Base-by-base conservation (phyloP, 257 asterid genomes). In the Avicennia marina region DNA sequence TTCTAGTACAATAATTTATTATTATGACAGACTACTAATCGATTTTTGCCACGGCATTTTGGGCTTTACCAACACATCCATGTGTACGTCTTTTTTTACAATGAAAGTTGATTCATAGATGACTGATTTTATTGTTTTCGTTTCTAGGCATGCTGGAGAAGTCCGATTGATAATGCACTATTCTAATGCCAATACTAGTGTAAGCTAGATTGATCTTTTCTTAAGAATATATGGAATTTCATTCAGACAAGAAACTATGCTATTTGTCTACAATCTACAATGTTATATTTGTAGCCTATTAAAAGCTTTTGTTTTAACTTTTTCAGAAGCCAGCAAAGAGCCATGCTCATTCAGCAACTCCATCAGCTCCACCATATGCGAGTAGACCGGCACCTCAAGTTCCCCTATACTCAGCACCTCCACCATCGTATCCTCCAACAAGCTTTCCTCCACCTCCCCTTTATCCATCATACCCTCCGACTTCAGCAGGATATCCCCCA, bases 61-160 rank as follows among this genome's bases (percentile, higher is more conserved):
- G n/a, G n/a, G n/a, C n/a, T n/a, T 49, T 25, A 38, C 18, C 36
- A 7, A 38, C 56, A 43, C 60, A 25, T 27, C 52, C 59, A 11
- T 33, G 18, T 31, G 48, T 24, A 51, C 6, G 21, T 20, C 7
- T 32, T 7, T 13, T 55, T 38, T 27, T 20, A n/a, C 20, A 50
- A 4, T 17, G 24, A 46, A 40, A 13, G 9, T 26, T 16, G 18
- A 5, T 53, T 36, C 34, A 1, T 26, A 24, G 10, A 18, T 11
- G 3, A 24, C 72, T 76, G 48, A 64, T 41, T 24, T 50, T 51
- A 27, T 24, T 32, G 27, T 53, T 64, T 61, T 56, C 45, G 40
- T 69, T 41, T 58, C 25, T 74, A 93, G 99, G 83, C 67, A 82
- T 70, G 94, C 95, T 2, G 99, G 99, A 48, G 95, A 89, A 78